These are phyloP conservation scores for Xerocomellus intermedius DNA, from an alignment of 768 basidiomycete genomes.

Conservation along the genomic window DNA sequence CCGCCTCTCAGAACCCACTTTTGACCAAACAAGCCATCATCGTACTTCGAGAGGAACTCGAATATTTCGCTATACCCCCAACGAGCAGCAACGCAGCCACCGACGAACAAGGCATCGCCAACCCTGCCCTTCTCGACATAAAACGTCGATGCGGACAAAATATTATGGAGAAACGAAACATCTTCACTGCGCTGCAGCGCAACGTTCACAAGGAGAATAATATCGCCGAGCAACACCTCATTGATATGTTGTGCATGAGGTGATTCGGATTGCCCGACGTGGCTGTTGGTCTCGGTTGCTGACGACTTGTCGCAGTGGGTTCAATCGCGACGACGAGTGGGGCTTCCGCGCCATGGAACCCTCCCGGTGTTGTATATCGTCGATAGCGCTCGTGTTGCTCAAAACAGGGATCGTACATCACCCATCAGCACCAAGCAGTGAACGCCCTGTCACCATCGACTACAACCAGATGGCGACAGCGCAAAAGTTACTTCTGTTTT, in stretches of 20 bases:
- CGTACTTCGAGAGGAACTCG: conserved; percentile 95
- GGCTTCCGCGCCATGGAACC: conserved; percentile 96
- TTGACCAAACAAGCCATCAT: conserved; percentile 97
- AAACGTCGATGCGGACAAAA: conserved; percentile 87
- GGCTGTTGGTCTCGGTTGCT: conserved; percentile 2
- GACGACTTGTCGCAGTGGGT: conserved; percentile 54
- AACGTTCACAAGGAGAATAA: conserved; percentile 99
- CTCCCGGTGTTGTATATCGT: conserved; percentile 95
- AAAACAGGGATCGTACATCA: conserved; percentile 94
- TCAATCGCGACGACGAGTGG: conserved; percentile 97
- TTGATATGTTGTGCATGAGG: conserved; percentile 99
- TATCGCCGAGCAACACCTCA: conserved; percentile 96
- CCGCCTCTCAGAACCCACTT: conserved; percentile 84
- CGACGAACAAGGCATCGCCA: conserved; percentile 78
- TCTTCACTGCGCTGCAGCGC: conserved; percentile 96
- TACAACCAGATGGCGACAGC: conserved; percentile 94
- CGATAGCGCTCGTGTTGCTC: conserved; percentile 93
- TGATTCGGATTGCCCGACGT: conserved; percentile 33
- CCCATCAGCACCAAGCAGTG: conserved; percentile 47
- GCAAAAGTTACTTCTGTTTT: conserved; percentile 95
- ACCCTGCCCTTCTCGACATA: conserved; percentile 70
- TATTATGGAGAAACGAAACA: conserved; percentile 84
- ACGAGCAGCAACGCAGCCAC: conserved; percentile 59
- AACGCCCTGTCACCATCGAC: conserved; percentile 79
- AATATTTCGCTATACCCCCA: conserved; percentile 96